Evolutionary conservation across 768 basidiomycete species (phyloP), one percentile per base, ranked within the genome.

Genomic region (Hygrocybe coccinea): DNA sequence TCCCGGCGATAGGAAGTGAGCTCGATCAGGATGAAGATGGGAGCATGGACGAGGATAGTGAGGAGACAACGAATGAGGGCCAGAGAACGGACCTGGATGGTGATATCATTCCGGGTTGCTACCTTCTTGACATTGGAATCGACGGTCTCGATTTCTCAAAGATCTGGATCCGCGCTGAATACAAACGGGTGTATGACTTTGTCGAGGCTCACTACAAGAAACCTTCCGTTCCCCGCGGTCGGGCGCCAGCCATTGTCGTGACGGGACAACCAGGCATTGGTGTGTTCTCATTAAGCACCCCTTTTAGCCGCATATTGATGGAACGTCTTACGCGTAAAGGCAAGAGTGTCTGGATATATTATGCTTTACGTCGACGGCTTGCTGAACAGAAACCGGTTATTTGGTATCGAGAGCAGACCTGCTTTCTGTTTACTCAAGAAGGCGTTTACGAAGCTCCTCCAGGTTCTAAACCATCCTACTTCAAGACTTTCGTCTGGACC

Each of bases 331-430:
- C 46, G 49, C 25, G 24, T 35, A 47, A 53, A 62, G 60, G 61
- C 29, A 64, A 64, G 45, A 60, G 56, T 44, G 22, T 58, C 19
- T 63, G 52, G 52, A 54, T 56, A 14, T 56, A 57, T 41, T 60
- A 60, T 43, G 59, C 56, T 19, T 33, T 58, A 48, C 58, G 59
- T 37, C 58, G 58, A 50, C 51, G 58, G 43, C 59, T 64, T 38
- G 63, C 56, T 52, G 61, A 62, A 60, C 58, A 45, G 56, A 62
- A 58, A 54, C 57, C 63, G 22, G 57, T 60, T 49, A 62, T 64
- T 36, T 64, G 63, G 63, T 59, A 55, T 45, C 34, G 37, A 4
- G 35, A 50, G 15, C 39, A 41, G 34, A 41, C 10, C 9, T 56
- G 51, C 49, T 59, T 55, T 57, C 52, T 60, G 51, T 64, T 64